Evolutionary conservation across 805 yeast species (phyloP), one percentile per base, ranked within the genome.

Genomic region (Naumovozyma dairenensis): DNA sequence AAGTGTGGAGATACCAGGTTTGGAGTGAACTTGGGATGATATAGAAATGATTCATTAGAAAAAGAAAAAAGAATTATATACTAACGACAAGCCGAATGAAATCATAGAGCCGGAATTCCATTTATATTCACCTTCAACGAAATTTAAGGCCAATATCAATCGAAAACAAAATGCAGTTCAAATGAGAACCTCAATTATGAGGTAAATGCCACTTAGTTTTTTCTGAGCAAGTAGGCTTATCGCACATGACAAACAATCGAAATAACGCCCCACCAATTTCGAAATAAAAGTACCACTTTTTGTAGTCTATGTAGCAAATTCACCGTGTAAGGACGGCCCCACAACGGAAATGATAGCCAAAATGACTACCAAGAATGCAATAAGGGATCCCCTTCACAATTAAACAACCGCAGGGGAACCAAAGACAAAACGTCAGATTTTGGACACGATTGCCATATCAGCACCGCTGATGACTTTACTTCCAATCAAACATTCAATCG

Each of bases 201-300:
- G 8, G 8, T 12, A 24, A 24, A 24, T 24, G 13, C 26, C 13
- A 8, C n/a, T 14, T 12, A 24, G 13, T 24, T n/a, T 10, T 18
- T 21, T 21, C 15, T n/a, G n/a, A n/a, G n/a, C 20, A 15, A n/a
- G 21, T n/a, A 4, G 49, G 51, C 25, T 44, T 44, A 35, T 49
- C 48, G 24, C 43, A 38, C 7, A 36, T 3, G 3, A 36, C 21
- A 24, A 53, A 47, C 17, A 47, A 14, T 3, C 38, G 26, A 16
- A 45, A 29, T 5, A 55, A 57, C 9, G 44, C 20, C 1, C 79
- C 84, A 13, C 82, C 81, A 22, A 77, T 54, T 3, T 85, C 83
- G 24, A 80, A 52, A 52, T 73, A 80, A 50, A 78, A 80, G 46
- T 83, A 74, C 84, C 86, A 78, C 86, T 63, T 86, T 86, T 80